phyloP scores from a whole-genome alignment of 2,329 filamentous ascomycete species.

The Xylariaceae sp. region DNA sequence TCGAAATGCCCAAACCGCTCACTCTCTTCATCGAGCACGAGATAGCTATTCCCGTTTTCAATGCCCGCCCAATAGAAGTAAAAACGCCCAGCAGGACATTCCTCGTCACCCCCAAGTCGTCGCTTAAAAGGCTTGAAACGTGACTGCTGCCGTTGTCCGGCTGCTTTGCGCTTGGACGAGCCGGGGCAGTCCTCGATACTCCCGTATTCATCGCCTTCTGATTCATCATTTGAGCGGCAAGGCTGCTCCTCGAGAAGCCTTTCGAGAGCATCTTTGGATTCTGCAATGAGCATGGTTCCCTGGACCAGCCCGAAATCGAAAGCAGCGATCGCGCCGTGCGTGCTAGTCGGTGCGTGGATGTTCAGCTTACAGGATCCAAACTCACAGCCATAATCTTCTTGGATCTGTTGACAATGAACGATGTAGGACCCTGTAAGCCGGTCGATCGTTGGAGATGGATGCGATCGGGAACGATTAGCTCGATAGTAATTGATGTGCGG shows the following conservation, averaged over 20 bases:
- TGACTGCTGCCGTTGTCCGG: background rate
- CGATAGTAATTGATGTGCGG: slow-evolving; percentile 11
- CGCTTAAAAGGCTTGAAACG: slow-evolving; percentile 2
- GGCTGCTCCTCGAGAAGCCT: slow-evolving; percentile 8
- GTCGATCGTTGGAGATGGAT: background rate
- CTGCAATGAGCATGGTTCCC: slow-evolving; percentile 12
- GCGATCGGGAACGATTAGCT: background rate
- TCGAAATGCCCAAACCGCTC: slow-evolving; percentile 9
- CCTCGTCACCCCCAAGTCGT: slow-evolving; percentile 1
- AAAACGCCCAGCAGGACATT: slow-evolving; percentile 1
- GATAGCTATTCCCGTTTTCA: background rate
- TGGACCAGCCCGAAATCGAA: slow-evolving; percentile 8
- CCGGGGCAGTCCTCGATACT: background rate
- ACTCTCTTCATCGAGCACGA: slow-evolving; percentile 9
- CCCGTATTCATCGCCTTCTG: background rate
- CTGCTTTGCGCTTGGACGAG: slow-evolving; percentile 7
- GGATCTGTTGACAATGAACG: slow-evolving; percentile 6
- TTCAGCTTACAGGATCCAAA: slow-evolving; percentile 7
- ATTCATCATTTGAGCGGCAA: background rate
- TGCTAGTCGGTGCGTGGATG: slow-evolving; percentile 9
- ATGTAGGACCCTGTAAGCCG: slow-evolving; percentile 11
- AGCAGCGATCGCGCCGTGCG: slow-evolving; percentile 6
- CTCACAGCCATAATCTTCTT: slow-evolving; percentile 3
- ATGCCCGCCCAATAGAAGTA: slow-evolving; percentile 12
- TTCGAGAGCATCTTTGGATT: slow-evolving; percentile 8